Conservation (phyloP, 202 grass and related monocot species). For the Setaria italica region DNA sequence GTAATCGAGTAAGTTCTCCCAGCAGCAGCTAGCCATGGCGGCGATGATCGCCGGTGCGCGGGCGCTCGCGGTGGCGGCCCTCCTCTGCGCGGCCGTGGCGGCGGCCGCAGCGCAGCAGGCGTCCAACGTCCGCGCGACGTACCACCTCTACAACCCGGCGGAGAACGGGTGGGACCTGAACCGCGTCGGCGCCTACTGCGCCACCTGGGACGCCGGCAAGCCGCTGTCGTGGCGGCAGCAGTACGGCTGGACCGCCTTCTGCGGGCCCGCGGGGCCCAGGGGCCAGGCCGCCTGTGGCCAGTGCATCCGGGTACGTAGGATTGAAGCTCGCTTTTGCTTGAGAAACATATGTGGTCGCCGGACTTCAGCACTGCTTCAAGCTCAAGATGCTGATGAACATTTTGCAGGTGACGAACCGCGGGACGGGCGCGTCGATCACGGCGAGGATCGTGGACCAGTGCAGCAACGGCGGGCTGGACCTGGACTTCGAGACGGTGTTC, state of each 20-base stretch:
- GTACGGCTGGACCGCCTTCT: conserved; percentile 73
- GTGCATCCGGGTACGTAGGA: conserved; percentile 51
- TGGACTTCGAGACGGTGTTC: conserved; percentile 53
- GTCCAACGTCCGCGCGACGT: conserved; percentile 60
- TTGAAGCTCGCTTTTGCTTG: too few species aligned
- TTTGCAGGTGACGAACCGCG: conserved; percentile 54
- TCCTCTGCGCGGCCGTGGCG: conserved; percentile 16
- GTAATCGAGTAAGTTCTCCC: too few species aligned
- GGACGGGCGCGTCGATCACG: neutral
- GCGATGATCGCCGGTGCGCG: neutral
- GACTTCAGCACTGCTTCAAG: too few species aligned
- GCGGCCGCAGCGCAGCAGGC: conserved; percentile 44
- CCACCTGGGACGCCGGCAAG: conserved; percentile 65
- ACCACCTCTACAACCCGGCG: conserved; percentile 49
- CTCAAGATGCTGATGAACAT: too few species aligned
- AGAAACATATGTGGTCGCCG: too few species aligned
- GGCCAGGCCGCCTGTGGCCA: conserved; percentile 54
- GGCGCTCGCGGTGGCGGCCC: neutral
- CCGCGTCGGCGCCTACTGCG: conserved; percentile 48
- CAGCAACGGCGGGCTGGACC: conserved; percentile 55
- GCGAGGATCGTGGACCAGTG: conserved; percentile 67
- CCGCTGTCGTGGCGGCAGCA: conserved; percentile 53
- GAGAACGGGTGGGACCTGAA: conserved; percentile 57
- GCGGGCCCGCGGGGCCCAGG: conserved; percentile 38
- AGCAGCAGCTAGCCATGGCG: neutral